phyloP scores from a whole-genome alignment of 2,329 filamentous ascomycete genomes.

The Sclerotinia spermophila region DNA sequence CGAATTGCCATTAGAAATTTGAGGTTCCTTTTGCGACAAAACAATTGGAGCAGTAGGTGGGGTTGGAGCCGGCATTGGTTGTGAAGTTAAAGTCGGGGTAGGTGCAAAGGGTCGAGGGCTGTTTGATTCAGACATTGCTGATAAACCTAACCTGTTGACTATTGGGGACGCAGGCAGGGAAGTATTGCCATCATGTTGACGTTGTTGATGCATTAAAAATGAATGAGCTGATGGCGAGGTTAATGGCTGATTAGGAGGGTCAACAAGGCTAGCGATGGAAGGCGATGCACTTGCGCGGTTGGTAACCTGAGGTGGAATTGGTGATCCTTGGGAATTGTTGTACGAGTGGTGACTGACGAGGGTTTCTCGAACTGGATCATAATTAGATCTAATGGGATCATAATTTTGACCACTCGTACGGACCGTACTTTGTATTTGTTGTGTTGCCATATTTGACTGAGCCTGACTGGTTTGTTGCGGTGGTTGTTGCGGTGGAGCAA shows the following conservation, averaged over 20 bases:
- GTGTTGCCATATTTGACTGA: conserved; percentile 27
- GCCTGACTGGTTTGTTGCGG: conserved; percentile 10
- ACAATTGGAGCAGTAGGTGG: conserved; percentile 12
- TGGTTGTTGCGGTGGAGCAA: conserved; percentile 6
- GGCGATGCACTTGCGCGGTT: conserved; percentile 84
- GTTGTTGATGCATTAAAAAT: conserved; percentile 37
- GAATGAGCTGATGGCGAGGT: conserved; percentile 36
- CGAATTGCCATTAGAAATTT: conserved; percentile 13
- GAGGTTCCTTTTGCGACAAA: conserved; percentile 2
- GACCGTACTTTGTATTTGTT: conserved; percentile 41
- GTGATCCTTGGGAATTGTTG: conserved; percentile 46
- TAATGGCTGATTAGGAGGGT: conserved; percentile 51
- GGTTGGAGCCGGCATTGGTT: conserved; percentile 5
- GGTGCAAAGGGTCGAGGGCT: conserved; percentile 6
- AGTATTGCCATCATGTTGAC: conserved; percentile 27
- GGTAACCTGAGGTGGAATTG: conserved; percentile 42
- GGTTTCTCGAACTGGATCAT: conserved; percentile 61
- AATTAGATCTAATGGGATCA: conserved; percentile 79
- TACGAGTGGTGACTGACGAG: conserved; percentile 45
- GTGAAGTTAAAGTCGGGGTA: conserved; percentile 10
- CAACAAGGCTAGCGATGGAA: conserved; percentile 86
- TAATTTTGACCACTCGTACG: conserved; percentile 78
- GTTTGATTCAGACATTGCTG: conserved; percentile 17
- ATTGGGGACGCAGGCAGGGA: conserved; percentile 36
- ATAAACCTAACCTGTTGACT: conserved; percentile 30